Evolutionary conservation across 2,329 filamentous ascomycete species (phyloP).

Genomic region (Macrophomina phaseolina): DNA sequence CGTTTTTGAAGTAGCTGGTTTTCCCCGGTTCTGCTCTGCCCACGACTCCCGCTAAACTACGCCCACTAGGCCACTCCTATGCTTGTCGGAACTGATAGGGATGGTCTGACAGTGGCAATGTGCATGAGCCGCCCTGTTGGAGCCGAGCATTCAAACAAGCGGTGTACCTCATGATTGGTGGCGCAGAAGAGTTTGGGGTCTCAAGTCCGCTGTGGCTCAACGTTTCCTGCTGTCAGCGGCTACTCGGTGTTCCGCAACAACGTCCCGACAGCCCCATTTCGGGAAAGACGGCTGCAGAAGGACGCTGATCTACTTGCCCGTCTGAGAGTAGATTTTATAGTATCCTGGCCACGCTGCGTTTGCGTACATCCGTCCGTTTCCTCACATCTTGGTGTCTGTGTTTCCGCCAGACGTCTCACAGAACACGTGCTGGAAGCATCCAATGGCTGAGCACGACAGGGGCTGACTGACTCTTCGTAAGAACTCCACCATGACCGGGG

Average conservation of each 20-base stretch:
- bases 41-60: neutral
- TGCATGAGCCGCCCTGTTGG: neutral
- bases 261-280: slow-evolving; percentile 1
- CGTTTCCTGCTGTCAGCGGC: slow-evolving; percentile 1
- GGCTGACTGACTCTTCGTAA: neutral
- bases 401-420: neutral
- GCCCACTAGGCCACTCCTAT: neutral
- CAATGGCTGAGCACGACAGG: neutral
- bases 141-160: neutral
- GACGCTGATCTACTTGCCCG: slow-evolving; percentile 21
- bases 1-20: neutral
- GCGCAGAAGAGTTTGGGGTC: neutral
- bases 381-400: neutral
- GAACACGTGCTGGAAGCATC: neutral
- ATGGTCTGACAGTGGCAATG: neutral
- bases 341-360: slow-evolving; percentile 10
- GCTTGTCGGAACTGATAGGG: neutral
- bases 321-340: slow-evolving; percentile 7
- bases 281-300: slow-evolving; percentile 15
- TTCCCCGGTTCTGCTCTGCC: neutral
- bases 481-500: slow-evolving; percentile 11
- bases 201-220: neutral
- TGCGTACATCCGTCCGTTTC: neutral
- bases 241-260: slow-evolving; percentile 9
- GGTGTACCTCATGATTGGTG: neutral